Base-by-base conservation (phyloP, 257 asterid species). In the Coffea eugenioides region DNA sequence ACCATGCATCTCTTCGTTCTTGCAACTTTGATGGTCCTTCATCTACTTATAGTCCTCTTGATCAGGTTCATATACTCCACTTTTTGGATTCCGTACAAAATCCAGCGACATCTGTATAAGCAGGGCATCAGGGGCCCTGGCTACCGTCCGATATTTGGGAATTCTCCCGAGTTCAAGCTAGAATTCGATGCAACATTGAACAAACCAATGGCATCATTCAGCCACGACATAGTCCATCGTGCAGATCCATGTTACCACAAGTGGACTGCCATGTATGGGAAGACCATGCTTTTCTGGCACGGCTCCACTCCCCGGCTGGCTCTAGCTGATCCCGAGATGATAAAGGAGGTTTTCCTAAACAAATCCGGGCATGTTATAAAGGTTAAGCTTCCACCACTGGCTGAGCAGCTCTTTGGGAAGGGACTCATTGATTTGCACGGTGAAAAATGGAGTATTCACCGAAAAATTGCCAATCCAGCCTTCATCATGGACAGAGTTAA, bases 221-320 rank as follows among this genome's bases (percentile, higher is more conserved):
- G 39, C 27, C 90, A 88, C 49, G 85, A 82, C 59, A 80, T 88
- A 76, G 79, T 82, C 46, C 85, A 81, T 4, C 82, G 87, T 13
- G 92, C 79, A 61, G 76, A 76, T 73, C 89, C 92, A 36, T 87
- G 86, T 65, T 87, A 89, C 81, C 51, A 82, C 84, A 85, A 80
- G 64, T 89, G 92, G 92, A 83, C 90, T 20, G 73, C 72, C 81
- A 45, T 75, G 57, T 87, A 87, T 56, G 90, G 92, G 11, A 89
- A 82, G 59, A 87, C 83, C 13, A 74, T 89, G 66, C 82, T 87
- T 6, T 89, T 78, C 69, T 89, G 90, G 92, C 84, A 83, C 41
- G 92, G 92, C 71, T 54, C 86, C 16, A 82, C 64, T 49, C 90
- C 92, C 23, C 77, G 88, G 72, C 25, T 87, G 52, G 86, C 86